Percentiles rank a stretch among this genome's conserved stretches.
Evolutionary conservation across 371 early-diverging fungal genomes (phyloP).

Genomic region (Mortierella polycephala): DNA sequence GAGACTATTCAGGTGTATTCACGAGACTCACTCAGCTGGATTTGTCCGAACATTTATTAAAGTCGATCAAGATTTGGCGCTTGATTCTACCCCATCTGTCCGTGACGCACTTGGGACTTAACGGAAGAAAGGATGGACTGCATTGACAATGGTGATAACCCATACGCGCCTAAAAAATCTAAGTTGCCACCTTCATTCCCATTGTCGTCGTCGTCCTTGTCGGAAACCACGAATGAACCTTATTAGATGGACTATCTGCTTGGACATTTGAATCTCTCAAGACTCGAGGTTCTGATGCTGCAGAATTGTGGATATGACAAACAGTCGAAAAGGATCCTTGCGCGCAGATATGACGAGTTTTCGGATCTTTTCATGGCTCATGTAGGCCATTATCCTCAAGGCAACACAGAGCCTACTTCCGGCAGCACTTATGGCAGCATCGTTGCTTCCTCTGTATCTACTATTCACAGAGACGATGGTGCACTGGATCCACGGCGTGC

Average conservation of each 20-base stretch:
- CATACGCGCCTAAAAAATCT: background rate
- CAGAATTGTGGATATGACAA: background rate
- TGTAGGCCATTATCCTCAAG: too few relatives aligned
- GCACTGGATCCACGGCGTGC: too few relatives aligned
- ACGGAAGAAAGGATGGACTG: background rate
- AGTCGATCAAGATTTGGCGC: background rate
- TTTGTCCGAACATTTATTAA: background rate
- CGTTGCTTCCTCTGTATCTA: too few relatives aligned
- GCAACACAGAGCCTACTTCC: too few relatives aligned
- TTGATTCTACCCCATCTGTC: conserved; percentile 5
- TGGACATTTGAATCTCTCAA: background rate
- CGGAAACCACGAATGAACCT: background rate
- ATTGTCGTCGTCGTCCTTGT: too few relatives aligned
- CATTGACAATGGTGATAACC: background rate
- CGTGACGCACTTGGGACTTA: conserved; percentile 10
- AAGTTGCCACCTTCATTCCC: background rate
- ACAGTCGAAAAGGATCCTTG: background rate
- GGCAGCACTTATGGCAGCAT: too few relatives aligned
- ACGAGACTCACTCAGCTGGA: conserved; percentile 6
- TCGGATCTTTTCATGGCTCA: background rate
- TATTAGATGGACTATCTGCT: background rate
- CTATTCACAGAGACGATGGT: too few relatives aligned
- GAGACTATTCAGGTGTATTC: background rate
- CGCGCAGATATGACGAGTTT: background rate
- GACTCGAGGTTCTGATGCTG: background rate